phyloP scores from a whole-genome alignment of 2,329 filamentous ascomycete species.

The Fusarium denticulatum region DNA sequence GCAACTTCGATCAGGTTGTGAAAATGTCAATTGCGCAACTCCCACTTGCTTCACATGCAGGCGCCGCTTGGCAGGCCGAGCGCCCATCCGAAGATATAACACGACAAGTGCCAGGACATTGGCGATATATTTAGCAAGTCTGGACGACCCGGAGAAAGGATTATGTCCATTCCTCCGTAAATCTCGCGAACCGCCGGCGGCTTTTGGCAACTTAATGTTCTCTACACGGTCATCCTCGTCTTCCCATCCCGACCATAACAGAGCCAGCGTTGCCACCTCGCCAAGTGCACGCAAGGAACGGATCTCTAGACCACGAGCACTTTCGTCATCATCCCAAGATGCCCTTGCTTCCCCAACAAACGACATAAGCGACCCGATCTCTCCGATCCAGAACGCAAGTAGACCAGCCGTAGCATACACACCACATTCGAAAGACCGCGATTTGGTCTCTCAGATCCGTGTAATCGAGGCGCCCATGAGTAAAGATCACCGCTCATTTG shows the following conservation, averaged over 20 bases:
- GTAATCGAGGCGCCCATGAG: slow-evolving; percentile 58
- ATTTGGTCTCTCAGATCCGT: slow-evolving; percentile 44
- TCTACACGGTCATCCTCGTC: slow-evolving; percentile 39
- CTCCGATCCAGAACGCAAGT: not conserved
- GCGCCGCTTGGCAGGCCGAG: slow-evolving; percentile 71
- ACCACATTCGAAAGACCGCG: not conserved
- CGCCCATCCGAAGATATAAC: slow-evolving; percentile 81
- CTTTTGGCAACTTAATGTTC: slow-evolving; percentile 60
- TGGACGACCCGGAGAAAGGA: slow-evolving; percentile 77
- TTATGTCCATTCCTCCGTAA: slow-evolving; percentile 68
- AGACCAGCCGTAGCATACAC: not conserved
- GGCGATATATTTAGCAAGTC: slow-evolving; percentile 81
- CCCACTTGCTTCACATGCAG: slow-evolving; percentile 84
- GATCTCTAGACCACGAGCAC: not conserved
- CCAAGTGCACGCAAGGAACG: slow-evolving; percentile 9
- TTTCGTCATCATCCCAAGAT: slow-evolving; percentile 15
- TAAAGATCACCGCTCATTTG: slow-evolving; percentile 69
- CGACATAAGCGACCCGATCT: not conserved
- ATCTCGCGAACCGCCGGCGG: slow-evolving; percentile 55
- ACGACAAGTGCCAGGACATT: slow-evolving; percentile 83
- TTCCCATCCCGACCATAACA: slow-evolving; percentile 34
- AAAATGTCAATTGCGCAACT: slow-evolving; percentile 72
- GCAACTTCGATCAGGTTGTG: slow-evolving; percentile 86
- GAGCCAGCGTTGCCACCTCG: slow-evolving; percentile 3
- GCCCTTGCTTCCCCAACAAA: not conserved